phyloP scores from a whole-genome alignment of 345 rosid genomes.

The Corymbia maculata region DNA sequence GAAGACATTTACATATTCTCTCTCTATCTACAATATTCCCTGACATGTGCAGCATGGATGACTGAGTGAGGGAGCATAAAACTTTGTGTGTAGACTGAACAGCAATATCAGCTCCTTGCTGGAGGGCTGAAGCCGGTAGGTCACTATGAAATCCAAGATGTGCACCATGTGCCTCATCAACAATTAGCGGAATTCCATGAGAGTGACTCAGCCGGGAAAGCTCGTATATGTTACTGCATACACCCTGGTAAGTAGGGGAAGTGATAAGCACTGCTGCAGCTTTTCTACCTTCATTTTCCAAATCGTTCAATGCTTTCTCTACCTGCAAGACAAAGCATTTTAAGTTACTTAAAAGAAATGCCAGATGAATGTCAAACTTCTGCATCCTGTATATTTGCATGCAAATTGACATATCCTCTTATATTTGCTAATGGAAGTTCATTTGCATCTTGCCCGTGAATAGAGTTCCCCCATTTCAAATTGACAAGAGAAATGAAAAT shows the following conservation, averaged over 20 bases:
- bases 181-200: conserved; percentile 33
- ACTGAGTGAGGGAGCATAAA: conserved; percentile 48
- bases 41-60: conserved; percentile 54
- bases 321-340: conserved; percentile 15
- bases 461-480: not conserved
- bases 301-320: conserved; percentile 33
- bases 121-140: conserved; percentile 29
- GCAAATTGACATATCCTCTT: not conserved
- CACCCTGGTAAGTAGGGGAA: conserved; percentile 60
- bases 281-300: conserved; percentile 31
- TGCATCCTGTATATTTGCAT: not conserved
- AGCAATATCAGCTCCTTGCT: conserved; percentile 34
- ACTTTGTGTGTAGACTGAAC: conserved; percentile 38
- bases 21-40: conserved; percentile 37
- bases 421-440: not conserved
- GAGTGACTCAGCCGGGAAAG: conserved; percentile 38
- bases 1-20: conserved; percentile 37
- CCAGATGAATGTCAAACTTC: not conserved
- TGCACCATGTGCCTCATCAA: conserved; percentile 63
- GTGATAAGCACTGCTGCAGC: conserved; percentile 51
- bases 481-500: not conserved
- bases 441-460: not conserved
- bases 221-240: conserved; percentile 42
- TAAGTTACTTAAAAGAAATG: not conserved
- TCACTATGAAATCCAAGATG: conserved; percentile 37